phyloP scores from a whole-genome alignment of 2,329 filamentous ascomycete species.

The Magnaporthiopsis rhizophila region DNA sequence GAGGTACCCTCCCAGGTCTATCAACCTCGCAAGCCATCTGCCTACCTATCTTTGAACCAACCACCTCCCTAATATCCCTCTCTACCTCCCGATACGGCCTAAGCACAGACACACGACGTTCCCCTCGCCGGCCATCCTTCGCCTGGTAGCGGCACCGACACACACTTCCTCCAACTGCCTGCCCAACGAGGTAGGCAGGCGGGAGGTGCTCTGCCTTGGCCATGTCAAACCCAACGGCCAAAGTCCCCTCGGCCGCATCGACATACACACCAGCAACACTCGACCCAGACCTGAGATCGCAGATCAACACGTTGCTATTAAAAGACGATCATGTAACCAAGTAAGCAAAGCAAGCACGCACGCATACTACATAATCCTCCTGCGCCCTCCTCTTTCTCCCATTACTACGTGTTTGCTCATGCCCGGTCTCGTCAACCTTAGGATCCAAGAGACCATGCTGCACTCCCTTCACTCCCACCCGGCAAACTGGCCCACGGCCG shows the following conservation, averaged over 20 bases:
- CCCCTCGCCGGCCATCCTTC: not conserved
- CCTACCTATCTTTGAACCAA: no score
- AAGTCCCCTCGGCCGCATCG: constrained; percentile 51
- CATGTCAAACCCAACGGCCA: constrained; percentile 29
- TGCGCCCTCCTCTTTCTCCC: not conserved
- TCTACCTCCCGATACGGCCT: no score
- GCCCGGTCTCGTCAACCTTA: constrained; percentile 19
- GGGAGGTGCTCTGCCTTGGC: not conserved
- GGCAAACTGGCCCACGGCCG: constrained; percentile 53
- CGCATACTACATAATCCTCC: constrained; percentile 2
- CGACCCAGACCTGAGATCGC: constrained; percentile 53
- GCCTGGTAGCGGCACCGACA: no score
- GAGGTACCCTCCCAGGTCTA: no score
- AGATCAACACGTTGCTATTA: constrained; percentile 52
- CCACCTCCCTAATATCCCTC: no score
- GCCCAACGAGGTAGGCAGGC: not conserved
- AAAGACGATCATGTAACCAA: constrained; percentile 51
- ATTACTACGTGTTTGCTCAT: constrained; percentile 2
- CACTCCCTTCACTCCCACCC: constrained; percentile 52
- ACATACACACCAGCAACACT: constrained; percentile 53
- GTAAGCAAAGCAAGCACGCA: constrained; percentile 27
- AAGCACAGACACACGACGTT: not conserved
- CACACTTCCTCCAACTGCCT: not conserved
- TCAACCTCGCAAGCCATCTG: not conserved
- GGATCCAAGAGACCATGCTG: constrained; percentile 57